Percentiles rank a stretch among this genome's conserved stretches.
These are phyloP conservation scores for Boletus huronensis DNA, from an alignment of 768 basidiomycete species.

Conservation along the genomic window DNA sequence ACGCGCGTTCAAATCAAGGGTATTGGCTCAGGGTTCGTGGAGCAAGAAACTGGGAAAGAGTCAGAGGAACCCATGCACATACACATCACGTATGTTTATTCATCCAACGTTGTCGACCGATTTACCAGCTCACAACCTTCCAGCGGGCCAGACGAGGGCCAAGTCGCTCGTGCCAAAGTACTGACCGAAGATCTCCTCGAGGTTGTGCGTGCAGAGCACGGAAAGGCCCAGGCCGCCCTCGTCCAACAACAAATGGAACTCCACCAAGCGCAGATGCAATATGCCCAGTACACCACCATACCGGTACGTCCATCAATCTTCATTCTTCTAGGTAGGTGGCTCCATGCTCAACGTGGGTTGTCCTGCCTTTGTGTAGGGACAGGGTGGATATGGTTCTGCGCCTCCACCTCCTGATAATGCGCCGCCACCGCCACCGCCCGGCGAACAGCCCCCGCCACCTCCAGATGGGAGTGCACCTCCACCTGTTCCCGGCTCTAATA, in stretches of 20 bases:
- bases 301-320: conserved; percentile 37
- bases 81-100: conserved; percentile 71
- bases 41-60: conserved; percentile 85
- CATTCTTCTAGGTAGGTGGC: neutral
- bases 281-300: conserved; percentile 68
- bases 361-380: neutral
- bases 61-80: conserved; percentile 90
- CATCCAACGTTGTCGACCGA: conserved; percentile 16
- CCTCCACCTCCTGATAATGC: conserved; percentile 36
- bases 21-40: conserved; percentile 89
- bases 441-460: conserved; percentile 52
- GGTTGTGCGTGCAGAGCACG: conserved; percentile 86
- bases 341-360: neutral
- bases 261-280: conserved; percentile 79
- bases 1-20: conserved; percentile 98
- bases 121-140: neutral
- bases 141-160: conserved; percentile 78
- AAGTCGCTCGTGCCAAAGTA: conserved; percentile 82
- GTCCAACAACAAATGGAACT: conserved; percentile 83
- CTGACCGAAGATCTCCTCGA: conserved; percentile 85
- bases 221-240: conserved; percentile 64
- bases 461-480: conserved; percentile 44
- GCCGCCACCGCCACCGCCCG: conserved; percentile 47
- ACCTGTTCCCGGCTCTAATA: conserved; percentile 38
- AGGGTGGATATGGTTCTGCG: conserved; percentile 36